Evolutionary conservation across 192 early-diverging fungal species (phyloP), one percentile per base, ranked within the genome.

Genomic region (Coemansia reversa): DNA sequence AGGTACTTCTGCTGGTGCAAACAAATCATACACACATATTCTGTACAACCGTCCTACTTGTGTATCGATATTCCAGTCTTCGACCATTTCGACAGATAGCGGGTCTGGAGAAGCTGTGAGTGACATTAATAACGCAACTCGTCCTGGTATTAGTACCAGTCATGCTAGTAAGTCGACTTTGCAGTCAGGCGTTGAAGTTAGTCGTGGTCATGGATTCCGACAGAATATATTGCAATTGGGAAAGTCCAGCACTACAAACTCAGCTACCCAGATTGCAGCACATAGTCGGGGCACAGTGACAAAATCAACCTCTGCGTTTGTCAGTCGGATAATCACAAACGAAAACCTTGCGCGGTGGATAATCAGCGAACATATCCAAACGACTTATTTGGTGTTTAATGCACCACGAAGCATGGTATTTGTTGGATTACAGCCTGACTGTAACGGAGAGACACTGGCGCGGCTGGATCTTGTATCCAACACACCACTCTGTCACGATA

Each of bases 401-500:
- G 66, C 82, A 7, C 69, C 71, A 2, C 52, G 67, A n/a, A 48
- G 66, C 27, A 45, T 76, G 55, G 48, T 42, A 19, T 66, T 61
- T 48, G 22, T 69, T 11, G 65, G 66, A 4, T 22, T 54, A 33
- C 74, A 92, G 87, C 62, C 58, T 0, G 66, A 72, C 19, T 45
- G 29, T n/a, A 47, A 35, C 24, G 66, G 60, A 18, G 90, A 95
- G 25, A 90, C 92, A 0, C 78, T 98, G 32, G 92, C 93, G 7
- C 84, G 87, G 7, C 78, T 96, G 5, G 76, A 87, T 35, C 88
- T 98, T 55, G 74, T 85, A 23, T 86, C 91, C 45, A 87, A 86
- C 23, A 86, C 86, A 55, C 90, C 94, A 0, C 89, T 90, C 2
- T 95, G 91, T 58, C 90, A 94, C 70, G 94, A 92, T 75, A 84